Conservation (phyloP, 352 stramenopile genomes). For the Phytophthora pini region DNA sequence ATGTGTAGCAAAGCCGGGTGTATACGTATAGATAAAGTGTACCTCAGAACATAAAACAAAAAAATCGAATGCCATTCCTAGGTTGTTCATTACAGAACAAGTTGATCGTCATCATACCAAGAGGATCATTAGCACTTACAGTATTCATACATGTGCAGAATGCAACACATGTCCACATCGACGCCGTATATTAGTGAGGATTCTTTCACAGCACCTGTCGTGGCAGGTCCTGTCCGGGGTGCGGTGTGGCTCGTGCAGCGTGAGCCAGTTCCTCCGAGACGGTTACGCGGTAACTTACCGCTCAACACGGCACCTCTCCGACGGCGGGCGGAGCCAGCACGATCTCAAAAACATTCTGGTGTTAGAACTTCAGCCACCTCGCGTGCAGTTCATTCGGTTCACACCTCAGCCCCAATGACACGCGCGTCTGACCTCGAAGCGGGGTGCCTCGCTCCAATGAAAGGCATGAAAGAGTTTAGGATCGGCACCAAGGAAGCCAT, state of each 20-base stretch:
- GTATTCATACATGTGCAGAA: background rate
- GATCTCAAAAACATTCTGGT: background rate
- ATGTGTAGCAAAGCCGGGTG: too few species aligned
- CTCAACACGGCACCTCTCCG: background rate
- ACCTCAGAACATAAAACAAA: background rate
- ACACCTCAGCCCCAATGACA: background rate
- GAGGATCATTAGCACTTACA: too few species aligned
- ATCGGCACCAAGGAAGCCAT: background rate
- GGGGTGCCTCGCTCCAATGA: slow-evolving; percentile 12
- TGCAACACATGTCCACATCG: background rate
- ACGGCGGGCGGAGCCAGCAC: background rate
- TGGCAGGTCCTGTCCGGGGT: too few species aligned
- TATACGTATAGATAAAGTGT: background rate
- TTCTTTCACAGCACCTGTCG: too few species aligned
- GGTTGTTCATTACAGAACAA: too few species aligned
- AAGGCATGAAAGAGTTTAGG: background rate
- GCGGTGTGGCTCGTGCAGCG: background rate
- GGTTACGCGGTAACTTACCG: background rate
- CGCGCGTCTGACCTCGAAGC: background rate
- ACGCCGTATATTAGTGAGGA: too few species aligned
- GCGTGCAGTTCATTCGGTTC: background rate
- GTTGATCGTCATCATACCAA: too few species aligned
- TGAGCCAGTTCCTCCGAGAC: background rate
- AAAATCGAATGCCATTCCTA: too few species aligned
- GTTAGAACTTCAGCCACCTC: background rate